Conservation (phyloP, 192 early-diverging fungal genomes). For the Coemansia javaensis region DNA sequence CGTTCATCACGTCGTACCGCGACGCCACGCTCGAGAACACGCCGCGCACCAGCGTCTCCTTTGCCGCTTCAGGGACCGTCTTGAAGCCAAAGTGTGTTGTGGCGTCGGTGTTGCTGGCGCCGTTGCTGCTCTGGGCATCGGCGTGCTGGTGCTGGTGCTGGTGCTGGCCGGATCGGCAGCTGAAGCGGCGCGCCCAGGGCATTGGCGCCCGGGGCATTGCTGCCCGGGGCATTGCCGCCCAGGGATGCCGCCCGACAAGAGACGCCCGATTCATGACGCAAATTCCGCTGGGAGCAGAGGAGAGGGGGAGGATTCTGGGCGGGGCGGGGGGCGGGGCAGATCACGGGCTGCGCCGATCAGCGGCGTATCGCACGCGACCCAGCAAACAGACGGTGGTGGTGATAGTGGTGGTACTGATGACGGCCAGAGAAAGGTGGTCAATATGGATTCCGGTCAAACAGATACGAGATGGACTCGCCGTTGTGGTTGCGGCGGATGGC, state of each 20-base stretch:
- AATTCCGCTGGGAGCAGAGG: too few relatives aligned
- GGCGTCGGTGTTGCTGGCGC: background rate
- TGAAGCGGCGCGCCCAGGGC: too few relatives aligned
- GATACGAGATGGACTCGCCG: conserved; percentile 87
- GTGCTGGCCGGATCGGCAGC: too few relatives aligned
- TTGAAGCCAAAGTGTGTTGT: conserved; percentile 94
- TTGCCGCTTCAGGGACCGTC: conserved; percentile 76
- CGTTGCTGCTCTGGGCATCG: background rate
- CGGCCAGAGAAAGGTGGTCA: background rate
- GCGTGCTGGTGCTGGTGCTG: background rate
- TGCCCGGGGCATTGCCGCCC: too few relatives aligned
- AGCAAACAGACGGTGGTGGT: background rate
- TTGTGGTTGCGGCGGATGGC: conserved; percentile 92
- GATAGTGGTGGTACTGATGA: background rate
- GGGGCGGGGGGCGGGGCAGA: too few relatives aligned
- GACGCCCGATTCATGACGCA: too few relatives aligned
- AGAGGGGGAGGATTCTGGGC: too few relatives aligned
- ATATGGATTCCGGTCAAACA: conserved; percentile 62
- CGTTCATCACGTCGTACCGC: conserved; percentile 99
- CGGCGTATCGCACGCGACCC: too few relatives aligned
- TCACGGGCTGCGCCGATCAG: too few relatives aligned
- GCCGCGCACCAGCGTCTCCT: conserved; percentile 80
- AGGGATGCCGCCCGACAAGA: too few relatives aligned
- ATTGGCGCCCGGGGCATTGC: too few relatives aligned
- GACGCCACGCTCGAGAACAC: conserved; percentile 93